Percentiles rank a stretch among this genome's conserved stretches.
These are phyloP conservation scores for Argentina anserina DNA, from an alignment of 306 rosid genomes.

Conservation along the genomic window DNA sequence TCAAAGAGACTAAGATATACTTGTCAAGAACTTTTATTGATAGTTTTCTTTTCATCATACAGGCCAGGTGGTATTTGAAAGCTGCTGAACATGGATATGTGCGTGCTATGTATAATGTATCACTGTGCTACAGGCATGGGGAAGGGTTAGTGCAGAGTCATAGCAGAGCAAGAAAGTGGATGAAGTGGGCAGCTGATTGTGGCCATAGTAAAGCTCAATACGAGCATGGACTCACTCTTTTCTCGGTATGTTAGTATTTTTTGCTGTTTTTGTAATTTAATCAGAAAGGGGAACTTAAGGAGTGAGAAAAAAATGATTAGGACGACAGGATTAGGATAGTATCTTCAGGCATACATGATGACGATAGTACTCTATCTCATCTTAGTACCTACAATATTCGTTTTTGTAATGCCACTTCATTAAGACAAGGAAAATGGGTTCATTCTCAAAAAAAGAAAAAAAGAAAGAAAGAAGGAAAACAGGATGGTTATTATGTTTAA, in stretches of 20 bases:
- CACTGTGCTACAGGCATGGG: slow-evolving; percentile 72
- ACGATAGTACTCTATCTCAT: background rate
- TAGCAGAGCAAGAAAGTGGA: slow-evolving; percentile 72
- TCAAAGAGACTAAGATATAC: background rate
- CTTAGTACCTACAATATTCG: background rate
- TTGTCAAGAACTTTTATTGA: background rate
- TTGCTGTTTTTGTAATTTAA: background rate
- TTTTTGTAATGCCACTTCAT: background rate
- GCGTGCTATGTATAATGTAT: slow-evolving; percentile 84
- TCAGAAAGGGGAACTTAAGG: background rate
- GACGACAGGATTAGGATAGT: background rate
- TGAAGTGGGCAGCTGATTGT: slow-evolving; percentile 87
- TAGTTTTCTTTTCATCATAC: slow-evolving; percentile 21
- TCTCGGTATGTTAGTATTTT: slow-evolving; percentile 51
- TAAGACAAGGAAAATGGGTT: too few species aligned
- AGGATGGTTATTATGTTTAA: background rate
- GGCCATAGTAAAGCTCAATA: slow-evolving; percentile 84
- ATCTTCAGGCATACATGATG: background rate
- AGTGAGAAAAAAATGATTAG: background rate
- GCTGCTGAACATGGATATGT: slow-evolving; percentile 86
- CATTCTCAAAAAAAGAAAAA: too few species aligned
- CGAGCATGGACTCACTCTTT: slow-evolving; percentile 79
- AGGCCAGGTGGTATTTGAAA: slow-evolving; percentile 84
- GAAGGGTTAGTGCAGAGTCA: slow-evolving; percentile 62
- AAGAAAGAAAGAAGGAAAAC: background rate